Evolutionary conservation across 352 stramenopile species (phyloP).

Genomic region (Phytophthora megakarya): DNA sequence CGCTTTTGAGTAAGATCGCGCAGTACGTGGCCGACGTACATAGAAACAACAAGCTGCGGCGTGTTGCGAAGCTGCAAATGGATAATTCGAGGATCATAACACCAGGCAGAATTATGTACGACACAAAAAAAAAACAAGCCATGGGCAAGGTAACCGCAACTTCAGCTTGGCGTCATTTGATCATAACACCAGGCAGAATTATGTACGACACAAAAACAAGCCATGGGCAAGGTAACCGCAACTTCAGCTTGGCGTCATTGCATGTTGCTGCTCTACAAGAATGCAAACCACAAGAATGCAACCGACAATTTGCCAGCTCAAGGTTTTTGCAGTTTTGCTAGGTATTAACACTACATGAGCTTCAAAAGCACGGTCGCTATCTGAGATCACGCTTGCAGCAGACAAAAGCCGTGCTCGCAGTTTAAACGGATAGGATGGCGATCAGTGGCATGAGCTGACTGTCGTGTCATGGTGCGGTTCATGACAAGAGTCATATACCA

Average conservation of each 20-base stretch:
- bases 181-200: background rate
- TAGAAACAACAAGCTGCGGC: conserved; percentile 38
- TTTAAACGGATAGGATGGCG: conserved; percentile 3
- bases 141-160: conserved; percentile 8
- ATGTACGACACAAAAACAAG: conserved; percentile 19
- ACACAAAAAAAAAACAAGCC: conserved; percentile 26
- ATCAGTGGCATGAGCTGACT: background rate
- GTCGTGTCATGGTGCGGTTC: background rate
- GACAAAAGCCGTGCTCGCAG: conserved; percentile 2
- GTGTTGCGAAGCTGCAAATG: conserved; percentile 6
- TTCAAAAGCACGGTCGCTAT: no score
- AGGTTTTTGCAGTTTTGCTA: no score
- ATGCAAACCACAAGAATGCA: no score
- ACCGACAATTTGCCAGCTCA: no score
- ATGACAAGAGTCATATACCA: no score
- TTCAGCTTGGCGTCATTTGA: no score
- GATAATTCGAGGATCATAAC: conserved; percentile 27
- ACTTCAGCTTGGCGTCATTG: no score
- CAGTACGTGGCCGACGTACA: conserved; percentile 22
- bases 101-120: conserved; percentile 17
- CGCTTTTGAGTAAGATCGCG: conserved; percentile 24
- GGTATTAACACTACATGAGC: no score
- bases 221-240: conserved; percentile 12
- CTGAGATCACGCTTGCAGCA: background rate
- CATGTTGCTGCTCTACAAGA: no score